phyloP scores from a whole-genome alignment of 257 asterid species.

The Agastache rugosa region DNA sequence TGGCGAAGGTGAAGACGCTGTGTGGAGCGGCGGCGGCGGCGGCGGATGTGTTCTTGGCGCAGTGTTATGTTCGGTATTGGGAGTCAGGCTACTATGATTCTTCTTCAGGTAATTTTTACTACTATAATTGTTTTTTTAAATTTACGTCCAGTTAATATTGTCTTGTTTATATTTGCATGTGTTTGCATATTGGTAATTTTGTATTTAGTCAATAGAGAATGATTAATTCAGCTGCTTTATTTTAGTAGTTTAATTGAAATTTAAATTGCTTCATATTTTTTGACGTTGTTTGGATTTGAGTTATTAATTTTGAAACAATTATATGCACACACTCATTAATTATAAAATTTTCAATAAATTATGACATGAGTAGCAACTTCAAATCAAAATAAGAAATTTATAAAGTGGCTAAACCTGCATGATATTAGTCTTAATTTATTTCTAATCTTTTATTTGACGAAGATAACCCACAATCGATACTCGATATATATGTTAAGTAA shows the following conservation, averaged over 20 bases:
- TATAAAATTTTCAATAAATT: too few species aligned
- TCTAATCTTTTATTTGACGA: too few species aligned
- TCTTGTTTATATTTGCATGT: not conserved
- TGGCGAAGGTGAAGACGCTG: constrained; percentile 40
- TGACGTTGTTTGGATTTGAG: too few species aligned
- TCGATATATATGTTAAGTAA: too few species aligned
- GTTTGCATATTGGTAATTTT: not conserved
- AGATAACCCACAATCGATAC: too few species aligned
- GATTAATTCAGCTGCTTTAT: not conserved
- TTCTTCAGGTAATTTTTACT: constrained; percentile 35
- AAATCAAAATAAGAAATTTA: too few species aligned
- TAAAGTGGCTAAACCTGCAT: too few species aligned
- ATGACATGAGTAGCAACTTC: too few species aligned
- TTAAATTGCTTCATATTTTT: not conserved
- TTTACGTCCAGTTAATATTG: not conserved
- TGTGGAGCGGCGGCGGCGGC: constrained; percentile 59
- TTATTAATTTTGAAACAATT: too few species aligned
- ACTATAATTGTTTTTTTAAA: not conserved
- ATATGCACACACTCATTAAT: too few species aligned
- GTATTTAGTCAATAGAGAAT: too few species aligned
- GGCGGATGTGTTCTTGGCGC: constrained; percentile 56
- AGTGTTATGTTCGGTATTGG: constrained; percentile 64
- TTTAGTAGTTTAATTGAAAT: not conserved
- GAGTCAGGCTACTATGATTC: constrained; percentile 52
- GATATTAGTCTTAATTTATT: too few species aligned